These are phyloP conservation scores for Kodamaea hsintzibuensis DNA, from an alignment of 805 yeast genomes.

Conservation along the genomic window DNA sequence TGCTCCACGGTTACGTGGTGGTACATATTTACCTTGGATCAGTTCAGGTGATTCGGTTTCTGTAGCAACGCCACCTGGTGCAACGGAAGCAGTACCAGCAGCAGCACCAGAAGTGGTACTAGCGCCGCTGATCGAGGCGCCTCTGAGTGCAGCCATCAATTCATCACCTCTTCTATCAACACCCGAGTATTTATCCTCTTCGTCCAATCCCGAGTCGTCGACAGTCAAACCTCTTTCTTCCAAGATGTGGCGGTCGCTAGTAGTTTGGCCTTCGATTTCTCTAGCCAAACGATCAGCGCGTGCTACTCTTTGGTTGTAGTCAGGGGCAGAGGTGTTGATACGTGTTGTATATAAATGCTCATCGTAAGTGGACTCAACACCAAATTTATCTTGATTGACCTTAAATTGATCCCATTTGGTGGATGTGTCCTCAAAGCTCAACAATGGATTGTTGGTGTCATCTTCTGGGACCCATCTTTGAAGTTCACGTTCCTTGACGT, in stretches of 20 bases:
- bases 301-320: conserved; percentile 60
- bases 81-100: conserved; percentile 21
- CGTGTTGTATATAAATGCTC: conserved; percentile 87
- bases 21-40: conserved; percentile 42
- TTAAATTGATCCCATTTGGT: conserved; percentile 90
- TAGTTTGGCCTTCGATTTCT: conserved; percentile 74
- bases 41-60: neutral
- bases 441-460: conserved; percentile 35
- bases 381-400: conserved; percentile 86
- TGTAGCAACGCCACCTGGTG: too few relatives aligned
- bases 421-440: conserved; percentile 39
- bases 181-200: conserved; percentile 95
- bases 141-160: conserved; percentile 48
- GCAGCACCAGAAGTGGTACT: conserved; percentile 10
- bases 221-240: conserved; percentile 83
- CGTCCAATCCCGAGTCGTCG: conserved; percentile 88
- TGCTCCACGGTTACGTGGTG: conserved; percentile 58
- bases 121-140: conserved; percentile 23
- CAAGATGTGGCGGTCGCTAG: conserved; percentile 77
- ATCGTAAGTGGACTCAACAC: conserved; percentile 79
- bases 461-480: conserved; percentile 82
- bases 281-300: conserved; percentile 78
- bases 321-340: conserved; percentile 68
- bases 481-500: conserved; percentile 66
- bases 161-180: conserved; percentile 57